phyloP scores from a whole-genome alignment of 2,329 filamentous ascomycete genomes.

The Talaromyces sp. region DNA sequence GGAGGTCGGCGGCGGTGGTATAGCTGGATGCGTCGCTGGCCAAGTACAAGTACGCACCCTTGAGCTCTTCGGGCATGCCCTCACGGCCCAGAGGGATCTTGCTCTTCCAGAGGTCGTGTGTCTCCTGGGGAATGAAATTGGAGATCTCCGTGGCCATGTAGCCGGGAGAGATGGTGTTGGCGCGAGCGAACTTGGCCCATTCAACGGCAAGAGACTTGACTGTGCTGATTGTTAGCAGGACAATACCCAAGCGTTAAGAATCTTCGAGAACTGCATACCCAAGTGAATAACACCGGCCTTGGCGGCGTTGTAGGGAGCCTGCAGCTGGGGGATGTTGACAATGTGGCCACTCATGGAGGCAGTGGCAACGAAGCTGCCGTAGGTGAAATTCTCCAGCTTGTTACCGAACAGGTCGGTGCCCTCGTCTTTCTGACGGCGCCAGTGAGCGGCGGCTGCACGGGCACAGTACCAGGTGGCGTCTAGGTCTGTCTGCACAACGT shows the following conservation, averaged over 20 bases:
- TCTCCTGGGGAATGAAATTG: conserved; percentile 59
- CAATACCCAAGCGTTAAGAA: conserved; percentile 43
- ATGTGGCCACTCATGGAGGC: conserved; percentile 75
- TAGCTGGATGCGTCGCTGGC: conserved; percentile 46
- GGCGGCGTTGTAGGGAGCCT: conserved; percentile 68
- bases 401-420: conserved; percentile 59
- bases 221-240: conserved; percentile 23
- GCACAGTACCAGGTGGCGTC: conserved; percentile 76
- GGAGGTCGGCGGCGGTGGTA: conserved; percentile 44
- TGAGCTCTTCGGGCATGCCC: conserved; percentile 68
- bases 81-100: conserved; percentile 78
- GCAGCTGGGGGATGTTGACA: conserved; percentile 70
- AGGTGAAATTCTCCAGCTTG: conserved; percentile 54
- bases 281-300: conserved; percentile 58
- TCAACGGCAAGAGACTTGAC: conserved; percentile 68
- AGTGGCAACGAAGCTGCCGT: conserved; percentile 71
- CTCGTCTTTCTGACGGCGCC: conserved; percentile 64
- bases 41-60: conserved; percentile 58
- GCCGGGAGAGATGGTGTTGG: conserved; percentile 68
- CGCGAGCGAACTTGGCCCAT: conserved; percentile 69
- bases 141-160: conserved; percentile 73
- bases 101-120: conserved; percentile 67
- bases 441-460: conserved; percentile 63
- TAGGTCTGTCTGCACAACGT: conserved; percentile 66
- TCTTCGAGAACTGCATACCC: conserved; percentile 28